A percentile compares a stretch with the other conserved stretches of the same genome.
phyloP scores from a whole-genome alignment of 169 alveolate genomes.

The Plasmodium vivax region DNA sequence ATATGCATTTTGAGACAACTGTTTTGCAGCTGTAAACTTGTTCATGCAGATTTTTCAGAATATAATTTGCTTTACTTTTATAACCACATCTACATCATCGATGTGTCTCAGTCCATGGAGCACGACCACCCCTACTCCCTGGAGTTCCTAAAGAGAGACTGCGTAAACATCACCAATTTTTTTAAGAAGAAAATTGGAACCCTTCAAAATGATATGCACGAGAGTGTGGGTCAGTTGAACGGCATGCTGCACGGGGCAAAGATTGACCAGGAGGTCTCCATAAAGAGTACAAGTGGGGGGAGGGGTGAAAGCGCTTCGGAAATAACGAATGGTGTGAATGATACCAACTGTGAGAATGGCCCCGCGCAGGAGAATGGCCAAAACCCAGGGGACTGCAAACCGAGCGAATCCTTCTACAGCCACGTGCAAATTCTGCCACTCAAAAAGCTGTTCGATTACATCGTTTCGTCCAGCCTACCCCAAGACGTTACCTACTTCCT shows the following conservation, averaged over 20 bases:
- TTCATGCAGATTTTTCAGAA: conserved; percentile 99
- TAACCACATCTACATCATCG: conserved; percentile 94
- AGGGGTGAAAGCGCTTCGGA: background rate
- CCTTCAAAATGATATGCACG: conserved; percentile 7
- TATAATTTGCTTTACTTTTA: conserved; percentile 93
- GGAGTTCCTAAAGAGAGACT: conserved; percentile 98
- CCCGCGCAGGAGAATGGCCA: background rate
- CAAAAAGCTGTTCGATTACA: conserved; percentile 45
- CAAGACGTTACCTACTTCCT: conserved; percentile 40
- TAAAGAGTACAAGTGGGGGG: background rate
- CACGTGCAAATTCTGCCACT: conserved; percentile 27
- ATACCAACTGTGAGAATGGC: background rate
- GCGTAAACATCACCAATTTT: conserved; percentile 94
- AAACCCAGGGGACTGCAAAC: background rate
- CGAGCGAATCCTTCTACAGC: background rate
- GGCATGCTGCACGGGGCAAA: background rate
- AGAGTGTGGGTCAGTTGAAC: background rate
- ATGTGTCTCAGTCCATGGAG: conserved; percentile 98
- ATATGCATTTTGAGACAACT: conserved; percentile 91
- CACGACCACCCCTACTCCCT: conserved; percentile 98
- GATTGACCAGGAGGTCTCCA: background rate
- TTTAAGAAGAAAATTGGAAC: conserved; percentile 85
- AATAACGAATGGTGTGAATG: background rate
- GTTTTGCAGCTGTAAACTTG: conserved; percentile 94
- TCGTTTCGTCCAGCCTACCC: conserved; percentile 42